Evolutionary conservation across 352 stramenopile species (phyloP).

Genomic region (Pythium myriotylum): DNA sequence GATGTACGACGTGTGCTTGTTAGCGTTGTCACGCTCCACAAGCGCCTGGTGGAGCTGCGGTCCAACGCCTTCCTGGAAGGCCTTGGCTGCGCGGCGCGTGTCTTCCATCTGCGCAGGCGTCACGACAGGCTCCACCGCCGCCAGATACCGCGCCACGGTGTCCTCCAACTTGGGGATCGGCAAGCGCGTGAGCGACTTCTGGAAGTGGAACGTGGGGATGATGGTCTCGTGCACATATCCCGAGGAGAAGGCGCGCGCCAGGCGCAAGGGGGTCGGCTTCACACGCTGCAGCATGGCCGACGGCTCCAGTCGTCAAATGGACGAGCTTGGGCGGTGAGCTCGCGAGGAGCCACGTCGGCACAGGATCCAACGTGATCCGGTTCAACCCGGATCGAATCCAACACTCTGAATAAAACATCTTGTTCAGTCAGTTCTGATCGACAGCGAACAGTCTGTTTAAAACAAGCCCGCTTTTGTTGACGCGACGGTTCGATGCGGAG

Average conservation of each 20-base stretch:
- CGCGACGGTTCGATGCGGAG: no score
- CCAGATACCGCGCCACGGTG: slow-evolving; percentile 76
- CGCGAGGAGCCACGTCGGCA: slow-evolving; percentile 34
- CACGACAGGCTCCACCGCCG: slow-evolving; percentile 77
- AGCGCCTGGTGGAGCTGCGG: slow-evolving; percentile 75
- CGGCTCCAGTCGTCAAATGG: neutral
- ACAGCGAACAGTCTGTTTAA: no score
- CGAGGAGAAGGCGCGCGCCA: slow-evolving; percentile 28
- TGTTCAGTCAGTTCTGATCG: no score
- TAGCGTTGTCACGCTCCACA: slow-evolving; percentile 70
- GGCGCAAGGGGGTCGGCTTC: slow-evolving; percentile 11
- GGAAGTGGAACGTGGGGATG: slow-evolving; percentile 89
- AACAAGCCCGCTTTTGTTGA: no score
- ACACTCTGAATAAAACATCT: slow-evolving; percentile 20
- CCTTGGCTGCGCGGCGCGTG: slow-evolving; percentile 52
- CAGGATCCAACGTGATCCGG: slow-evolving; percentile 36
- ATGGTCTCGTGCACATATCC: slow-evolving; percentile 86
- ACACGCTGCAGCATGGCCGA: slow-evolving; percentile 31
- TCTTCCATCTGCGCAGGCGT: slow-evolving; percentile 52
- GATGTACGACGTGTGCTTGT: slow-evolving; percentile 91
- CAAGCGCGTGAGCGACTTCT: slow-evolving; percentile 81
- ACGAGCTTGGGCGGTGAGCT: neutral
- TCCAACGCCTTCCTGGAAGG: slow-evolving; percentile 63
- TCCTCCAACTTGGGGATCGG: slow-evolving; percentile 90
- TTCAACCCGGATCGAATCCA: slow-evolving; percentile 28